phyloP scores from a whole-genome alignment of 495 filamentous ascomycete genomes.

The Viridothelium virens region DNA sequence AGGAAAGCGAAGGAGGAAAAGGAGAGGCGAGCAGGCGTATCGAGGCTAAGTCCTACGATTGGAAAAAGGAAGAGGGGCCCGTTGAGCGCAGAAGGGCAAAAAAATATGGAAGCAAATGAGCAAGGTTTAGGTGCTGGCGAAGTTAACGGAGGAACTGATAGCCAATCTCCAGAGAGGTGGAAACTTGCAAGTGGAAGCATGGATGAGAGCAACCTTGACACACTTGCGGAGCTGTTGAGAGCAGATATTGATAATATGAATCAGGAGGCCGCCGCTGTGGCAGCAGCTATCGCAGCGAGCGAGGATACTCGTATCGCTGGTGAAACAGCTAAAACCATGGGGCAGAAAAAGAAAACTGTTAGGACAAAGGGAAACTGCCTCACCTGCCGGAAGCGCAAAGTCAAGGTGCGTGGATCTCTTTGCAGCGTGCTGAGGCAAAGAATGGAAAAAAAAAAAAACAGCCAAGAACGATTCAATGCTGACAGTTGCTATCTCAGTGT shows the following conservation, averaged over 20 bases:
- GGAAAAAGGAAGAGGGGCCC: background rate
- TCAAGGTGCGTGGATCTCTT: background rate
- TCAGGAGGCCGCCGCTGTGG: background rate
- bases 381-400: background rate
- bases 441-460: background rate
- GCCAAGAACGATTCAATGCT: background rate
- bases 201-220: background rate
- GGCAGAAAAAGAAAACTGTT: background rate
- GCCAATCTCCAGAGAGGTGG: background rate
- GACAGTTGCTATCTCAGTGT: background rate
- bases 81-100: background rate
- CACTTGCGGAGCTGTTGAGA: background rate
- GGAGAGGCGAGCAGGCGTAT: background rate
- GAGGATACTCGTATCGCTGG: too few species aligned
- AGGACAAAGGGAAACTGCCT: background rate
- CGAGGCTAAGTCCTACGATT: background rate
- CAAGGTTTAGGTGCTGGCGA: background rate
- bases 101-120: background rate
- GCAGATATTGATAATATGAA: slow-evolving; percentile 3
- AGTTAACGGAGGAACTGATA: background rate
- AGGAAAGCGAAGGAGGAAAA: background rate
- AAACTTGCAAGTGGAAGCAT: background rate
- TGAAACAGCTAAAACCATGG: too few species aligned
- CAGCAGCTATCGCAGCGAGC: background rate
- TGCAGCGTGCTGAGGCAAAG: background rate